A percentile compares a stretch with the other conserved stretches of the same genome.
These are phyloP conservation scores for Tylopilus cervinicoccineus DNA, from an alignment of 768 basidiomycete genomes.

Conservation along the genomic window DNA sequence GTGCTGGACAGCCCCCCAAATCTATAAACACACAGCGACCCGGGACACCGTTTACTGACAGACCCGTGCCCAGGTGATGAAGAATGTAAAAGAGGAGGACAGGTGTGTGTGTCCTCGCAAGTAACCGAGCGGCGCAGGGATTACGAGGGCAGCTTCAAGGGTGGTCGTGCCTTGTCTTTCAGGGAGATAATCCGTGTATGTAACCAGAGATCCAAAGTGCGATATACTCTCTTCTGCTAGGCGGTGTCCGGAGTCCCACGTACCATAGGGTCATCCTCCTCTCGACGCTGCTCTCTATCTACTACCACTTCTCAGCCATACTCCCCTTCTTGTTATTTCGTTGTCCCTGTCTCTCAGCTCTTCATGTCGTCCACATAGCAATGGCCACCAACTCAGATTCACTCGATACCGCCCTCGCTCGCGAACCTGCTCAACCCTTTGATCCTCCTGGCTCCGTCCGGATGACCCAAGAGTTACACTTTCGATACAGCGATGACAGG, in stretches of 20 bases:
- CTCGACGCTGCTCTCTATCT: conserved; percentile 20
- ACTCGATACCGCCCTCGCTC: conserved; percentile 31
- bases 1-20: conserved; percentile 17
- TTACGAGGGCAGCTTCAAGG: too few relatives aligned
- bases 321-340: conserved; percentile 4
- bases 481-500: conserved; percentile 37
- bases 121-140: conserved; percentile 13
- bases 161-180: not conserved
- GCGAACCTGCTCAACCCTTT: conserved; percentile 32
- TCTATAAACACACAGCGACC: conserved; percentile 25
- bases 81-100: conserved; percentile 46
- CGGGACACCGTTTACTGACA: conserved; percentile 26
- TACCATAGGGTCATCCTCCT: conserved; percentile 14
- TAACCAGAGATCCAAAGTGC: conserved; percentile 12
- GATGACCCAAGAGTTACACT: conserved; percentile 44
- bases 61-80: conserved; percentile 41
- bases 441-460: conserved; percentile 44
- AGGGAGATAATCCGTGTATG: not conserved
- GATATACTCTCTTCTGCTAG: conserved; percentile 18
- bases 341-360: conserved; percentile 6
- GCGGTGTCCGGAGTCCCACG: conserved; percentile 29
- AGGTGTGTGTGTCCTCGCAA: conserved; percentile 38
- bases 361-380: conserved; percentile 28
- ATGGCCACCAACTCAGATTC: conserved; percentile 24
- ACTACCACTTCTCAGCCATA: conserved; percentile 26